Evolutionary conservation across 345 rosid species (phyloP).

Genomic region (Gossypium thurberi): DNA sequence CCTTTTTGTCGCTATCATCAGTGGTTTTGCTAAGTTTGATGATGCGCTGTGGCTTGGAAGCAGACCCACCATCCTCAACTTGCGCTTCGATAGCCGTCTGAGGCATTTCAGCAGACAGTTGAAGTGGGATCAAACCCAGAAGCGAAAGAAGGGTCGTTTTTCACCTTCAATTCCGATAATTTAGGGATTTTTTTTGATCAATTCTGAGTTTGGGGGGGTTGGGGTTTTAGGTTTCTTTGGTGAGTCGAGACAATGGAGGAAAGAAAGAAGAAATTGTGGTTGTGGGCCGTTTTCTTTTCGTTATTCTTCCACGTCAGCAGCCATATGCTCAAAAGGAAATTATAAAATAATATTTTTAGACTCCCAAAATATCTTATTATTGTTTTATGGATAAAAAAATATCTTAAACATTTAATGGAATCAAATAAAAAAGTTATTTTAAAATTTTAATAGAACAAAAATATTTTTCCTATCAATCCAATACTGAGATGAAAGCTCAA

Average conservation of each 20-base stretch:
- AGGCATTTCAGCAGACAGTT: constrained; percentile 3
- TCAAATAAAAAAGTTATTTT: too few relatives aligned
- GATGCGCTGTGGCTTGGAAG: constrained; percentile 8
- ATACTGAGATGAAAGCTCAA: too few relatives aligned
- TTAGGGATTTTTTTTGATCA: neutral
- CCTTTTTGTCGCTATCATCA: constrained; percentile 3
- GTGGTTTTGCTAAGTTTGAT: neutral
- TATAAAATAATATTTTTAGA: too few relatives aligned
- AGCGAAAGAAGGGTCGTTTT: neutral
- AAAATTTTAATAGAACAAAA: too few relatives aligned
- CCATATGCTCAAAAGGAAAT: neutral
- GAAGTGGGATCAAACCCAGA: neutral
- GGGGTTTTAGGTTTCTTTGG: neutral
- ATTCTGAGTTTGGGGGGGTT: neutral
- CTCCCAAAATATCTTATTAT: too few relatives aligned
- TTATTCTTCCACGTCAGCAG: neutral
- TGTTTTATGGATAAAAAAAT: too few relatives aligned
- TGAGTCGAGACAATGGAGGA: neutral
- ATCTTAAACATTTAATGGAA: too few relatives aligned
- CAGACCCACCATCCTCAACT: constrained; percentile 13
- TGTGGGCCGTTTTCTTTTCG: neutral
- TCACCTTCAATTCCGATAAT: neutral
- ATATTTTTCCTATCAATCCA: too few relatives aligned
- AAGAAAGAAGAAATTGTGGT: neutral
- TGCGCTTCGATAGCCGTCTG: neutral